Evolutionary conservation across 2,329 filamentous ascomycete species (phyloP).

Genomic region (Canariomyces notabilis): DNA sequence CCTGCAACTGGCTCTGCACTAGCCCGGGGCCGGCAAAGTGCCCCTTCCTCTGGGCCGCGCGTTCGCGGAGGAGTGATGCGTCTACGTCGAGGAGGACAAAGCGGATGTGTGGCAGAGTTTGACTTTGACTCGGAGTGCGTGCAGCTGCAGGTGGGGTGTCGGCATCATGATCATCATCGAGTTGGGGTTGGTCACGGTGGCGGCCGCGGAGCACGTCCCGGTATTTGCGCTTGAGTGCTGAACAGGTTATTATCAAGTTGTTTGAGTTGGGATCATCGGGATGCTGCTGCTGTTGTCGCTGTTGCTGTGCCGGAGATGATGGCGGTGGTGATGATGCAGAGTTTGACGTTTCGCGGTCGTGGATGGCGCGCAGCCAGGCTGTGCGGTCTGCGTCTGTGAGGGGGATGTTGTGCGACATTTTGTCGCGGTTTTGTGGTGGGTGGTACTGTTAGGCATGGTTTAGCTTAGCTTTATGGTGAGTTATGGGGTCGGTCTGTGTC

Average conservation of each 20-base stretch:
- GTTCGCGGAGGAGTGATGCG: slow-evolving; percentile 56
- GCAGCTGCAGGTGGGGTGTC: too few relatives aligned
- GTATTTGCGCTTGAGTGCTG: slow-evolving; percentile 73
- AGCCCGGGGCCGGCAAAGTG: slow-evolving; percentile 74
- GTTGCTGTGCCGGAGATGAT: too few relatives aligned
- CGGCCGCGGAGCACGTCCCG: slow-evolving; percentile 61
- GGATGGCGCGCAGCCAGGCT: slow-evolving; percentile 66
- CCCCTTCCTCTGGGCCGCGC: slow-evolving; percentile 57
- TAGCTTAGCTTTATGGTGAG: neutral
- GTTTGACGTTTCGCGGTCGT: slow-evolving; percentile 41
- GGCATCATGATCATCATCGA: too few relatives aligned
- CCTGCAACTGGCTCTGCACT: slow-evolving; percentile 66
- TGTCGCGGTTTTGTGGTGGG: slow-evolving; percentile 60
- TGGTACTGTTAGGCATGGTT: slow-evolving; percentile 55
- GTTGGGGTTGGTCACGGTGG: slow-evolving; percentile 51
- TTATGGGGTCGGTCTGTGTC: neutral
- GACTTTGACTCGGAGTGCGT: too few relatives aligned
- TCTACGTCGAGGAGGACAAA: slow-evolving; percentile 67
- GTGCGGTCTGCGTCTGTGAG: slow-evolving; percentile 71
- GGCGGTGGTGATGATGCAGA: slow-evolving; percentile 32
- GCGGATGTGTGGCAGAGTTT: slow-evolving; percentile 59
- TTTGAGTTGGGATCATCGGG: too few relatives aligned
- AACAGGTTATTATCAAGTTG: slow-evolving; percentile 75
- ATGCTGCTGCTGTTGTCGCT: too few relatives aligned
- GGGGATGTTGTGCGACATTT: slow-evolving; percentile 65